Evolutionary conservation across 192 early-diverging fungal species (phyloP).

Genomic region (Mortierella claussenii): DNA sequence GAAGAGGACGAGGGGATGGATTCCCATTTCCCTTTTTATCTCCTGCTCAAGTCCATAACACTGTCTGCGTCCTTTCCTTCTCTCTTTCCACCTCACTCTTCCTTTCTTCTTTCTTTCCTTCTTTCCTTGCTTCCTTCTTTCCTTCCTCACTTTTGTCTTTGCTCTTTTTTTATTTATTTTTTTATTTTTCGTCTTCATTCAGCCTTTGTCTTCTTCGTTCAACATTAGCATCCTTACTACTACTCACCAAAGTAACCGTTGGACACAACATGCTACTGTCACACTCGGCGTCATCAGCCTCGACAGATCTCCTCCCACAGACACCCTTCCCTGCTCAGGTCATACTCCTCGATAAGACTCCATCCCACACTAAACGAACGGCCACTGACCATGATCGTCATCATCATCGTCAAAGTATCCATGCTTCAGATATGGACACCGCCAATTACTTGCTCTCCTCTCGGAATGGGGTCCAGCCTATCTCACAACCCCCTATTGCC

Average conservation of each 20-base stretch:
- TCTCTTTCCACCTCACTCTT: constrained; percentile 2
- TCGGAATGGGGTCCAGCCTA: background rate
- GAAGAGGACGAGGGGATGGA: constrained; percentile 11
- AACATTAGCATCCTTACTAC: no score
- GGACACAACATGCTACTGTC: no score
- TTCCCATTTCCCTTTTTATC: constrained; percentile 27
- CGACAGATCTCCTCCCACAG: no score
- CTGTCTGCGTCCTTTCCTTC: constrained; percentile 6
- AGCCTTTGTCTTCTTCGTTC: no score
- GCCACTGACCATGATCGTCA: background rate
- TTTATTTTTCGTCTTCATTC: no score
- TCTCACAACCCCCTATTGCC: background rate
- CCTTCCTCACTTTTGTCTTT: constrained; percentile 1
- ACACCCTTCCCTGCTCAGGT: background rate
- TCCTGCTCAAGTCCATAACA: background rate
- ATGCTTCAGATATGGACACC: background rate
- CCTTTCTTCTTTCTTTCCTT: background rate
- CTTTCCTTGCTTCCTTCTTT: background rate
- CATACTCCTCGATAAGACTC: background rate
- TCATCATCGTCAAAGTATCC: background rate
- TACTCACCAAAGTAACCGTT: no score
- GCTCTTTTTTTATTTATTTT: background rate
- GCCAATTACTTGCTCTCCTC: background rate
- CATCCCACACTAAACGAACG: background rate
- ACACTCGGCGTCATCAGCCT: no score